Conservation (phyloP, 768 basidiomycete species). For the Tulasnella sp. region DNA sequence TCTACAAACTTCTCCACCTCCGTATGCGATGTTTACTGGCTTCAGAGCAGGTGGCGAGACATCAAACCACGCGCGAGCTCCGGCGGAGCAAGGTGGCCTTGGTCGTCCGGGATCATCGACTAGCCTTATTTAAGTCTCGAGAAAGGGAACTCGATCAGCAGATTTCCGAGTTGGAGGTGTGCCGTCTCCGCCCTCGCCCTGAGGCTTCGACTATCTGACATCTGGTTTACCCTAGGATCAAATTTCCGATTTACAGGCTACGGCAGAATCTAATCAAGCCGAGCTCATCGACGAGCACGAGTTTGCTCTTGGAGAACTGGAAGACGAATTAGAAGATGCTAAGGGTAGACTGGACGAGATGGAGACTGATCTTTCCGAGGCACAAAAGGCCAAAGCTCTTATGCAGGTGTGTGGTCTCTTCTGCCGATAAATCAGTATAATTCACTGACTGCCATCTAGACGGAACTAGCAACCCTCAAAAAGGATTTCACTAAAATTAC, state of each 20-base stretch:
- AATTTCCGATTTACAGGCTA: background rate
- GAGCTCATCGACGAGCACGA: background rate
- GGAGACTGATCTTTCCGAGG: background rate
- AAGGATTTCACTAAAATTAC: background rate
- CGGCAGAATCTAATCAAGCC: background rate
- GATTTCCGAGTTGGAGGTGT: slow-evolving; percentile 8
- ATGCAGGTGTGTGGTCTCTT: background rate
- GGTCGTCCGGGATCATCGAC: background rate
- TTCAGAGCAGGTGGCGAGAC: background rate
- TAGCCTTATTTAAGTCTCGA: slow-evolving; percentile 4
- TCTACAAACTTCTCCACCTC: slow-evolving; percentile 12
- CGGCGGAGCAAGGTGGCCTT: background rate
- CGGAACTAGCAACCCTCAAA: background rate
- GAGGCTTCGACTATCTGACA: background rate
- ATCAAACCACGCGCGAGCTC: background rate
- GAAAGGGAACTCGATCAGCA: slow-evolving; percentile 16
- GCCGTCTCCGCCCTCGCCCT: background rate
- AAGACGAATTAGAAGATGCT: background rate
- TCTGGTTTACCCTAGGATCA: background rate
- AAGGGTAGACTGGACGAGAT: background rate
- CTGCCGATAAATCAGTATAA: background rate
- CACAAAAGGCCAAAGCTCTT: background rate
- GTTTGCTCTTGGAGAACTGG: background rate
- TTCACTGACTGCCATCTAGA: background rate
- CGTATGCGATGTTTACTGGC: slow-evolving; percentile 1